Evolutionary conservation across 129 eudicot species (phyloP), one percentile per base, ranked within the genome.

Genomic region (Deinandra increscens): DNA sequence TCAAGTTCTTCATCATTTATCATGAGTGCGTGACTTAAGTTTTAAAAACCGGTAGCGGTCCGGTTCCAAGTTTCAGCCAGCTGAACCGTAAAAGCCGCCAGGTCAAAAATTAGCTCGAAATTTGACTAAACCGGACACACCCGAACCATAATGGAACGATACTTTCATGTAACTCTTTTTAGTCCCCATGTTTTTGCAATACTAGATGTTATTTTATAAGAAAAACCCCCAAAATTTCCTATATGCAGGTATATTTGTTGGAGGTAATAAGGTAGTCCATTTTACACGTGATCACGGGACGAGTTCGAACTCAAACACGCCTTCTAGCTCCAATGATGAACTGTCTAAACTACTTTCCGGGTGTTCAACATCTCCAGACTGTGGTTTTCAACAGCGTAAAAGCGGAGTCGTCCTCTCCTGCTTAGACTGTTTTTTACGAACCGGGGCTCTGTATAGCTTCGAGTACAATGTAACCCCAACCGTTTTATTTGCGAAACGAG

Each of bases 251-350:
- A 88, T 91, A 53, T 91, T 18, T 61, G 94, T 88, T 60, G 98
- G 95, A 54, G 85, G 90, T 33, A 86, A 71, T 85, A 91, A 88
- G 83, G 98, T 88, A 55, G 96, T 91, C 29, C 98, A 91, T 71
- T 91, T 91, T 29, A 91, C 96, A 11, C 89, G 39, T 37, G 70
- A 81, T 44, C 61, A 41, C 4, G 70, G 69, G 15, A 51, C 65
- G 51, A 60, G 64, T 39, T 85, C 80, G 9, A 79, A 60, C 60
- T 19, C 33, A 53, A 49, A 20, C 60, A 15, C 60, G 2, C 14
- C 60, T 54, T 54, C 33, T 59, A 64, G 29, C 22, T 54, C 83
- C 70, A 9, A 22, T 13, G 66, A 64, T n/a, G 88, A 70, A 68
- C 45, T 65, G 63, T 64, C 82, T 3, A 46, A 37, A 56, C 61